Evolutionary conservation across 345 rosid genomes (phyloP), one percentile per base, ranked within the genome.

Genomic region (Camelina sativa): DNA sequence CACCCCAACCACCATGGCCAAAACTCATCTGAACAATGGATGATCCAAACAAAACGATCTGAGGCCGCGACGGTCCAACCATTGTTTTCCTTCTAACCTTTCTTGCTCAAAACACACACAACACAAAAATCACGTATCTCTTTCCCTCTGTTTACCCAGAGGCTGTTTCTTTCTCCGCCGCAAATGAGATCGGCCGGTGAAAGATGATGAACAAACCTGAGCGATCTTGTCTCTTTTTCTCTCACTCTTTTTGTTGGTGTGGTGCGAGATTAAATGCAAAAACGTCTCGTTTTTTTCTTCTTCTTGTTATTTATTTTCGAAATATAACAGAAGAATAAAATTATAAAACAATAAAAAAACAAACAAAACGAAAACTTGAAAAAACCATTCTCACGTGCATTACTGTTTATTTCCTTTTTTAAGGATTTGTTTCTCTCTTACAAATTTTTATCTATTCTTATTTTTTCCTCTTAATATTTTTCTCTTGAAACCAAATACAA

Each of bases 11-110:
- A 72, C 85, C 90, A 79, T 89, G 89, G 80, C 91, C 84, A 80
- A 85, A 96, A 83, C 98, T 83, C 73, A 89, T 89, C 77, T 96
- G 98, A 48, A 92, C 99, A 62, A 92, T 92, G 79, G 99, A 96
- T 13, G 99, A 96, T 52, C 98, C 99, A 50, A 96, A 96, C 32
- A 96, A 89, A 68, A 96, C 93, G 72, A 96, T 88, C 85, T 88
- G 98, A 60, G 96, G 98, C 75, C 99, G 82, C 4, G 69, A 47
- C 0, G 96, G 98, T 84, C 92, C 96, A 81, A 82, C 98, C 97
- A 92, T 95, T 62, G 41, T 73, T 32, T 54, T 2, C 5, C 13
- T 13, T 6, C 19, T 15, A 11, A 65, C 25, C 65, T 57, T 64
- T 48, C 57, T 57, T 55, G 4, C 22, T 1, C 11, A 11, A 17